Evolutionary conservation across 2,329 filamentous ascomycete genomes (phyloP), one percentile per base, ranked within the genome.

Genomic region (Alternaria rosae): DNA sequence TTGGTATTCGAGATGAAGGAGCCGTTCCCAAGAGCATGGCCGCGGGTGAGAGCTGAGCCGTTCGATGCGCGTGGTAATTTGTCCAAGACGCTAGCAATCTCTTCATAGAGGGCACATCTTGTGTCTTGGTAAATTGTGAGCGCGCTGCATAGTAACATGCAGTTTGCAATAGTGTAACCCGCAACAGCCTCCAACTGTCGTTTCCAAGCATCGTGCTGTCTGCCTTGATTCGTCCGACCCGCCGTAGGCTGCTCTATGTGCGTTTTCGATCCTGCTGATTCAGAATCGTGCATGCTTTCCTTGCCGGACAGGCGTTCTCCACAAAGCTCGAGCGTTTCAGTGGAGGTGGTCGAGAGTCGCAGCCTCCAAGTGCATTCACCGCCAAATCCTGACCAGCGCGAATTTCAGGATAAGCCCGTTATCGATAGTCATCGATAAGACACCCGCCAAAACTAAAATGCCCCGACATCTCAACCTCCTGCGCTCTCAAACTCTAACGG

Each of bases 291-390:
- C 54, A 58, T 55, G 43, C 58, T 28, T 51, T 47, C 50, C 44
- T 41, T 42, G 55, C 45, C 58, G 52, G 56, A 44, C 57, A 58
- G 42, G 32, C 54, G n/a, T 65, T 59, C 66, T 67, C 64, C 64
- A 52, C 66, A 63, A 61, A 64, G 65, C 62, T 65, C 58, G 60
- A 66, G 62, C 60, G 53, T 57, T 54, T 54, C 55, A 62, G 62
- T 60, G 45, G 57, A 58, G 28, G 59, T 56, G 35, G 53, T 41
- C 43, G 53, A 56, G 35, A 61, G 62, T 68, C 53, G 57, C 55
- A 61, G 35, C 35, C 35, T 38, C 35, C 35, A 38, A 38, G 35
- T 38, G 35, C 55, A 52, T 64, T 67, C 65, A 67, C 67, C 67
- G 67, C 65, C 61, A 61, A 48, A 56, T 51, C 38, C 57, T 38